Percentiles rank a stretch among this genome's conserved stretches.
Conservation (phyloP, 140 eudicot genomes). For the Flaveria floridana region DNA sequence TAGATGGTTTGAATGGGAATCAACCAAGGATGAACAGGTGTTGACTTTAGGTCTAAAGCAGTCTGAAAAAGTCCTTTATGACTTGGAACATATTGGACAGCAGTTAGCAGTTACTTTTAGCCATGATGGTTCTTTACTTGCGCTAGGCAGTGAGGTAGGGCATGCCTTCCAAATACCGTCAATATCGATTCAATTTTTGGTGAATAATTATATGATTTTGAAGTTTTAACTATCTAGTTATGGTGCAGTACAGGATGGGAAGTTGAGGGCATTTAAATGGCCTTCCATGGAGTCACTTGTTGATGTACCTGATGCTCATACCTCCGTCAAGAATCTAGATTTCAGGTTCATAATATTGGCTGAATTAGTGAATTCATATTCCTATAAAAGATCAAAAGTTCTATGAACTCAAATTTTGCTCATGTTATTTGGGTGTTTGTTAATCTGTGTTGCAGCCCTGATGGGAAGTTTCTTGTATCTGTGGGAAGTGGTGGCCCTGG, state of each 20-base stretch:
- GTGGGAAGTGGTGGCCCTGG: constrained; percentile 87
- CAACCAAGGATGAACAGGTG: constrained; percentile 32
- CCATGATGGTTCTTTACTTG: constrained; percentile 84
- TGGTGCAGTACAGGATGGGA: constrained; percentile 98
- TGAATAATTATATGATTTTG: constrained; percentile 13
- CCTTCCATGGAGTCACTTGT: constrained; percentile 74
- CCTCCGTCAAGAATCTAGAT: constrained; percentile 77
- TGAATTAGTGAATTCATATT: neutral
- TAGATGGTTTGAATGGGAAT: constrained; percentile 90
- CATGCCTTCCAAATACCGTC: constrained; percentile 26
- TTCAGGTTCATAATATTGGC: constrained; percentile 61
- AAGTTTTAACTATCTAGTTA: constrained; percentile 28
- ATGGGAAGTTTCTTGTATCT: constrained; percentile 81
- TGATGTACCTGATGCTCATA: constrained; percentile 62
- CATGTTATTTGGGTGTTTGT: constrained; percentile 11
- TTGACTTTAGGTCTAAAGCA: constrained; percentile 48
- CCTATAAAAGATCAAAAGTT: neutral
- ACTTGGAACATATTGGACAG: constrained; percentile 79
- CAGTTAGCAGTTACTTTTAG: constrained; percentile 79
- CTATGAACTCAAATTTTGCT: neutral
- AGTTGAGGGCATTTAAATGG: constrained; percentile 94
- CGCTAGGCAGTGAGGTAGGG: constrained; percentile 91
- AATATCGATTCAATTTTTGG: neutral
- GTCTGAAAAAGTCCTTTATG: constrained; percentile 66
- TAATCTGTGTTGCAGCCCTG: constrained; percentile 57